These are phyloP conservation scores for Phyllosticta citribraziliensis DNA, from an alignment of 2,329 filamentous ascomycete genomes.

Conservation along the genomic window DNA sequence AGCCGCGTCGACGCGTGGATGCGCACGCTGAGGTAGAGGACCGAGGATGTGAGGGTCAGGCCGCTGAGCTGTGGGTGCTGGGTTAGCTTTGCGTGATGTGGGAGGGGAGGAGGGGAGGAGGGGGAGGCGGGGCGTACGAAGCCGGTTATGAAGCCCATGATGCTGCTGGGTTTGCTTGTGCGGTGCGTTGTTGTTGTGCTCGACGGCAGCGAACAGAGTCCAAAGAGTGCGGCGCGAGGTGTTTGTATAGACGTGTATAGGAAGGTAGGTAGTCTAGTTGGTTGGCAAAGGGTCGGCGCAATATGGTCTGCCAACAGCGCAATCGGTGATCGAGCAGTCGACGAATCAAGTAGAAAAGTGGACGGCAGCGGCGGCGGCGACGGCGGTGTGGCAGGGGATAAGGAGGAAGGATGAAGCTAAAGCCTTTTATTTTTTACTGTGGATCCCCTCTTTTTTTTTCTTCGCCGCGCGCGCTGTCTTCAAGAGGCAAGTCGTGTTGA, in stretches of 20 bases:
- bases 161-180: not conserved
- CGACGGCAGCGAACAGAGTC: too few species aligned
- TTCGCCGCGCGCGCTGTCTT: not conserved
- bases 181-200: not conserved
- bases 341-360: not conserved
- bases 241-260: not conserved
- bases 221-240: not conserved
- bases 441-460: not conserved
- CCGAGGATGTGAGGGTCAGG: constrained; percentile 39
- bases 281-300: not conserved
- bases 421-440: not conserved
- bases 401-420: not conserved
- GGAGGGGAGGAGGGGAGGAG: not conserved
- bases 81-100: not conserved
- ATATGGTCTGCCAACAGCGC: not conserved
- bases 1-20: constrained; percentile 39
- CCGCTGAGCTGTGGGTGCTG: constrained; percentile 34
- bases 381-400: not conserved
- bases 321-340: constrained; percentile 4
- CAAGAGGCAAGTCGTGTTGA: not conserved
- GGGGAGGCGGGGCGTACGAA: constrained; percentile 29
- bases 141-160: constrained; percentile 44
- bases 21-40: constrained; percentile 29
- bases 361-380: not conserved
- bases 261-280: not conserved